phyloP scores from a whole-genome alignment of 2,329 filamentous ascomycete genomes.

The Microdochium nivale region DNA sequence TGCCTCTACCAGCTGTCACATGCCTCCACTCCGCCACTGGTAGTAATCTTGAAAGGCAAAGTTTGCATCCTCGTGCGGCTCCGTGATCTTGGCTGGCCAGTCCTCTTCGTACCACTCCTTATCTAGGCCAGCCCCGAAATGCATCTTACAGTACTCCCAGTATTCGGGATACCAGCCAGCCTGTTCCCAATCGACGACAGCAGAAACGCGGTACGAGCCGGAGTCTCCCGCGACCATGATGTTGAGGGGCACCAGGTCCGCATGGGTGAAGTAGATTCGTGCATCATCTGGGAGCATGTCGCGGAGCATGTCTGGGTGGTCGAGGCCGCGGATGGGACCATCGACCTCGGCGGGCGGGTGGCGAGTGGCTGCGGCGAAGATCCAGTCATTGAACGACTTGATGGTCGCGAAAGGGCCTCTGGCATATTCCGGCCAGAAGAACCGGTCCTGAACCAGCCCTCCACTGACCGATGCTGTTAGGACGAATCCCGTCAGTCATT shows the following conservation, averaged over 20 bases:
- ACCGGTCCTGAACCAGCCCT: constrained; percentile 11
- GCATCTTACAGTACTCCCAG: constrained; percentile 22
- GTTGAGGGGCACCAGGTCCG: constrained; percentile 15
- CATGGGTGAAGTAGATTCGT: constrained; percentile 15
- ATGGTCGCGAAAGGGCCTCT: constrained; percentile 9
- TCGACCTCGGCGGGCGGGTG: constrained; percentile 2
- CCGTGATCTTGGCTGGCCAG: constrained; percentile 11
- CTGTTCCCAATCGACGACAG: constrained; percentile 19
- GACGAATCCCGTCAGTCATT: not conserved
- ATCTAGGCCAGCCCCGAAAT: constrained; percentile 6
- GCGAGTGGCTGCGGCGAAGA: constrained; percentile 10
- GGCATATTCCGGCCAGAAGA: constrained; percentile 11
- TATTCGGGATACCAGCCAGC: constrained; percentile 23
- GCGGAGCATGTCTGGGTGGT: constrained; percentile 7
- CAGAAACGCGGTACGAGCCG: constrained; percentile 8
- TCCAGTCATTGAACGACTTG: constrained; percentile 12
- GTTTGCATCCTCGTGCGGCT: constrained; percentile 6
- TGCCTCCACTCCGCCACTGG: constrained; percentile 3
- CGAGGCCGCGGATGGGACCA: constrained; percentile 1
- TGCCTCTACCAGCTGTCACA: not conserved
- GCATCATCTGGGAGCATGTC: constrained; percentile 4
- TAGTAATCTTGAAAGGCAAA: constrained; percentile 5
- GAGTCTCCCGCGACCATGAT: constrained; percentile 12
- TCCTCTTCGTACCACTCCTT: constrained; percentile 10
- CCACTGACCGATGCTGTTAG: constrained; percentile 11